These are phyloP conservation scores for Aspergillus ochraceus DNA, from an alignment of 2,329 filamentous ascomycete species.

Conservation along the genomic window DNA sequence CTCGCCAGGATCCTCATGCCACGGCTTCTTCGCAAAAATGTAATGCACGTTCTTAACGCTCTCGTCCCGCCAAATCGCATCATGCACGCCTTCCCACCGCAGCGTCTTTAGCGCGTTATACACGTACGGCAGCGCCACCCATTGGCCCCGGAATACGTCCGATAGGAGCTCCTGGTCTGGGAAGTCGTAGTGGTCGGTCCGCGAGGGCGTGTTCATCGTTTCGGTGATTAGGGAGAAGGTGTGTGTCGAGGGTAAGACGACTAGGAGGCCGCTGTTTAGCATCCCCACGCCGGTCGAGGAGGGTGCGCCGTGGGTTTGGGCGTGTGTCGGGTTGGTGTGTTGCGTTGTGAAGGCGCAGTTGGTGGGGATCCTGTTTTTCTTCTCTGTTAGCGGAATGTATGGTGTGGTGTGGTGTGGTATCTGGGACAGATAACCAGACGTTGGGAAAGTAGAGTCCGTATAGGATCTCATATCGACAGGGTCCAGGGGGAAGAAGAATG, in stretches of 20 bases:
- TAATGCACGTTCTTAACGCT: conserved; percentile 65
- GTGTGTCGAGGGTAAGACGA: conserved; percentile 58
- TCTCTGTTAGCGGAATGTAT: no score
- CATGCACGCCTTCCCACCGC: conserved; percentile 55
- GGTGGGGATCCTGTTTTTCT: conserved; percentile 41
- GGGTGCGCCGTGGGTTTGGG: conserved; percentile 46
- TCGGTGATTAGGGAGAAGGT: conserved; percentile 54
- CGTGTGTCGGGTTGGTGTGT: conserved; percentile 39
- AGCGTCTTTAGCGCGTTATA: conserved; percentile 62
- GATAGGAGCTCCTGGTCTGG: conserved; percentile 58
- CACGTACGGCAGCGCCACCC: conserved; percentile 59
- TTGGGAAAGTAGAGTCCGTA: no score
- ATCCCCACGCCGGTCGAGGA: conserved; percentile 55
- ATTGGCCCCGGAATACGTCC: conserved; percentile 56
- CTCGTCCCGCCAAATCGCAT: conserved; percentile 60
- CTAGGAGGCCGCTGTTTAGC: conserved; percentile 61
- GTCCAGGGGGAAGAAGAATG: conserved; percentile 53
- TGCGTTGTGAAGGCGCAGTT: conserved; percentile 65
- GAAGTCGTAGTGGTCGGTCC: conserved; percentile 53
- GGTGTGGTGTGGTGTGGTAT: no score
- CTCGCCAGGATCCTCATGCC: conserved; percentile 50
- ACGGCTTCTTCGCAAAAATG: conserved; percentile 62
- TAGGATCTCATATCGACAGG: no score
- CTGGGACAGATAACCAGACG: no score
- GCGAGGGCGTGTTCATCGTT: conserved; percentile 35